phyloP scores from a whole-genome alignment of 2,329 filamentous ascomycete species.

The Aspergillus tubingensis region DNA sequence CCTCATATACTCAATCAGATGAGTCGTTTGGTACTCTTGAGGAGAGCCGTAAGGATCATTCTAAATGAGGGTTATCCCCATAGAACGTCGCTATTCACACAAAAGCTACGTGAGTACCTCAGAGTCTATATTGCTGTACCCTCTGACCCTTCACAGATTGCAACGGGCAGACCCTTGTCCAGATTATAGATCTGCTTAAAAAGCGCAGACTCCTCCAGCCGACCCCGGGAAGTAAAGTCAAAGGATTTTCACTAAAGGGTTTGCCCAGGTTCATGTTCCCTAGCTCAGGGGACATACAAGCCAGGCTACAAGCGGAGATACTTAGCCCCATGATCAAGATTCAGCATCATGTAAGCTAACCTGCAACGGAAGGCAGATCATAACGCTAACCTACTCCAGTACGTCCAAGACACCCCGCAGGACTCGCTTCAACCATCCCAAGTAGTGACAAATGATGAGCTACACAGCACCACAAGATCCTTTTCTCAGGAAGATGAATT shows the following conservation, averaged over 20 bases:
- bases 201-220: conserved; percentile 30
- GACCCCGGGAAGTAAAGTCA: conserved; percentile 33
- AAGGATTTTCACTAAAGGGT: conserved; percentile 32
- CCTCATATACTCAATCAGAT: conserved; percentile 29
- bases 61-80: conserved; percentile 32
- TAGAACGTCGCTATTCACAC: conserved; percentile 26
- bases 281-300: conserved; percentile 18
- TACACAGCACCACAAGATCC: neutral
- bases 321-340: conserved; percentile 37
- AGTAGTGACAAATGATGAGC: conserved; percentile 6
- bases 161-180: conserved; percentile 30
- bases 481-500: conserved; percentile 1
- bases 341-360: conserved; percentile 31
- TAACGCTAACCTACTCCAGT: conserved; percentile 16
- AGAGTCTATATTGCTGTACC: neutral
- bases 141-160: conserved; percentile 30
- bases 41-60: conserved; percentile 32
- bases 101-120: conserved; percentile 34
- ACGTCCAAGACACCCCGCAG: conserved; percentile 3
- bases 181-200: conserved; percentile 32
- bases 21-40: conserved; percentile 29
- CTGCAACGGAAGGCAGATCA: neutral
- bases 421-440: conserved; percentile 4
- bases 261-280: conserved; percentile 32
- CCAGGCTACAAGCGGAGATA: conserved; percentile 31